phyloP scores from a whole-genome alignment of 208 protist species.

The Acanthamoeba healyi region DNA sequence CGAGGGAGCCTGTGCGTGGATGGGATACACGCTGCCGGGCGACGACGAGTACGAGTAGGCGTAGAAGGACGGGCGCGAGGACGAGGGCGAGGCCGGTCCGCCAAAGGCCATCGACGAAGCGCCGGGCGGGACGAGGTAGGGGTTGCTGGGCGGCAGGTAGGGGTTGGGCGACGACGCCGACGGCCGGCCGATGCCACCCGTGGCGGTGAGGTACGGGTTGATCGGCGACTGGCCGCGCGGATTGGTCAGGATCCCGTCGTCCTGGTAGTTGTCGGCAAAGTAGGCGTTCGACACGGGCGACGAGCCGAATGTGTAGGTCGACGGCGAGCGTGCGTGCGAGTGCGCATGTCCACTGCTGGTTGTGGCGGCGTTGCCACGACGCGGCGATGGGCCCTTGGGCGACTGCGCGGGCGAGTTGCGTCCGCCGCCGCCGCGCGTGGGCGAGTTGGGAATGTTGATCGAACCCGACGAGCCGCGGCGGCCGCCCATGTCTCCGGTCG shows the following conservation, averaged over 20 bases:
- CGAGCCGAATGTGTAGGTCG: conserved; percentile 3
- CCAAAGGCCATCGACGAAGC: too few relatives aligned
- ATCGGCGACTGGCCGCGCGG: too few relatives aligned
- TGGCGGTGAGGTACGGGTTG: neutral
- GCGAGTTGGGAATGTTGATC: neutral
- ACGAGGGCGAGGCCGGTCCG: neutral
- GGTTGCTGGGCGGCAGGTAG: neutral
- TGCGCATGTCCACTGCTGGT: too few relatives aligned
- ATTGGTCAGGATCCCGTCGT: neutral
- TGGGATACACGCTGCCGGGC: neutral
- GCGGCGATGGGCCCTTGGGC: neutral
- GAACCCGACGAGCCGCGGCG: neutral
- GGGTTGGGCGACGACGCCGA: neutral
- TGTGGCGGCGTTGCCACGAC: too few relatives aligned
- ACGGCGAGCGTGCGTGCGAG: neutral
- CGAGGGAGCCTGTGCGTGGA: neutral
- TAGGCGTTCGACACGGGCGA: neutral
- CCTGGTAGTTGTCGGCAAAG: conserved; percentile 1
- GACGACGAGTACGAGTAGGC: conserved; percentile 17
- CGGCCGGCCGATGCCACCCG: neutral
- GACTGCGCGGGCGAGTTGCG: neutral
- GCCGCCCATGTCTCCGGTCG: neutral
- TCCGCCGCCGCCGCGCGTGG: neutral
- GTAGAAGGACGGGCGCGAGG: neutral
- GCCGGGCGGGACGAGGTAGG: neutral